Evolutionary conservation across 2,329 filamentous ascomycete species (phyloP), one percentile per base, ranked within the genome.

Genomic region (Fusarium hainanense): DNA sequence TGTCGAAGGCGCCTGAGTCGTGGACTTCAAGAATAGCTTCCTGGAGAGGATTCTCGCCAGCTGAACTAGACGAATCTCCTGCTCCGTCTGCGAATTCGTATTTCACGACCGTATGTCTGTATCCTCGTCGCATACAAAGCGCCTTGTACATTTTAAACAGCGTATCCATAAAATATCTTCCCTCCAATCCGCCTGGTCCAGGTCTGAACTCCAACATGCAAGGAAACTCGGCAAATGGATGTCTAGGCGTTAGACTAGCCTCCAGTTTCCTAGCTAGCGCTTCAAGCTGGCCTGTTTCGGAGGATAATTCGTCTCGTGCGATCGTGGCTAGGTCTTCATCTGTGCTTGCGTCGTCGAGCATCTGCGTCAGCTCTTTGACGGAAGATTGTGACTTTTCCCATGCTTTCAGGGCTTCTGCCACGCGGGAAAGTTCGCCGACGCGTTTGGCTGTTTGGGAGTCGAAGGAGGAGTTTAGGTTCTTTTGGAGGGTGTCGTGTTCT

Each of bases 141-240:
- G 84, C 83, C 69, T 89, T 88, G 82, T 99, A 99, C 96, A 99
- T 98, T 71, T 90, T 89, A 73, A 97, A 88, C 9, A 99, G 81
- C 54, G 96, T 90, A 57, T 92, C 92, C 14, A 94, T 93, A 74
- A 99, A 99, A 67, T 97, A 89, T 1, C 93, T 90, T 4, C 95
- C 94, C 81, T 99, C 96, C 60, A 93, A 90, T 4, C 96, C 96
- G 40, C 96, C 96, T 0, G 94, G 94, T 0, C 96, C 96, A 0
- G 96, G 96, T 1, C 94, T 89, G 63, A 99, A 92, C 81, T 99
- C 96, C 43, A 99, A 82, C 68, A 99, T 86, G 79, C 95, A 98
- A 55, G 94, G 93, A 72, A 98, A 87, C 67, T 93, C 88, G 32
- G 93, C 93, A 77, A 98, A 99, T 4, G 94, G 93, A 78, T 99